These are phyloP conservation scores for Neltuma alba DNA, from an alignment of 306 rosid genomes.

Conservation along the genomic window DNA sequence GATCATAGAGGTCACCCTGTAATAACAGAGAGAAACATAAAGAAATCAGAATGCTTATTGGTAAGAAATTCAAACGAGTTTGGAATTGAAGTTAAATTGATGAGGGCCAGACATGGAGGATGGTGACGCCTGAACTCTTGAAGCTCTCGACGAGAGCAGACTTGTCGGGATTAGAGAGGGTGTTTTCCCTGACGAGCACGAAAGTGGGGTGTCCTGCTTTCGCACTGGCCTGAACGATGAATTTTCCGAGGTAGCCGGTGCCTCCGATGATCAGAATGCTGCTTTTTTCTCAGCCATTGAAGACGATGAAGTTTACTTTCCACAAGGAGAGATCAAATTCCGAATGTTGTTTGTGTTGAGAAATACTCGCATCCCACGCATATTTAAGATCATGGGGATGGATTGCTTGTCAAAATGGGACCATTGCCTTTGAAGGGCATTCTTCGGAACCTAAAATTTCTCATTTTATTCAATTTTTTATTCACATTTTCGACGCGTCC, in stretches of 20 bases:
- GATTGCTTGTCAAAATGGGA: too few relatives aligned
- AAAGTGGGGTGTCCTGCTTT: conserved; percentile 50
- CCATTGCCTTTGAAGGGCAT: too few relatives aligned
- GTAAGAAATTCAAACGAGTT: neutral
- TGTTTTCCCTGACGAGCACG: conserved; percentile 41
- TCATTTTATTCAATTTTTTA: too few relatives aligned
- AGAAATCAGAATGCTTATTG: neutral
- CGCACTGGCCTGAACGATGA: conserved; percentile 42
- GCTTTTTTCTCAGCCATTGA: conserved; percentile 39
- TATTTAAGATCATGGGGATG: too few relatives aligned
- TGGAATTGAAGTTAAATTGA: neutral
- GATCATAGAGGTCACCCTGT: conserved; percentile 19
- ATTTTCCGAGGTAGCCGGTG: conserved; percentile 44
- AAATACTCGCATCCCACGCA: neutral
- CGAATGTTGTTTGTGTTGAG: neutral
- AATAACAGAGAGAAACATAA: neutral
- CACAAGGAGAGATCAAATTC: neutral
- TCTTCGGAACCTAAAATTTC: too few relatives aligned
- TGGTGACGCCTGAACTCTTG: conserved; percentile 35
- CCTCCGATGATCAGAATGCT: conserved; percentile 48
- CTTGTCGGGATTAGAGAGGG: conserved; percentile 43
- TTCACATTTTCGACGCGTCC: too few relatives aligned
- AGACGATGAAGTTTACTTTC: neutral
- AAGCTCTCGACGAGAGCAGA: conserved; percentile 38
- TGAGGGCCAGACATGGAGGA: conserved; percentile 27